Percentiles rank a stretch among this genome's conserved stretches.
These are phyloP conservation scores for Nicotiana tabacum DNA, from an alignment of 257 asterid genomes.

Conservation along the genomic window DNA sequence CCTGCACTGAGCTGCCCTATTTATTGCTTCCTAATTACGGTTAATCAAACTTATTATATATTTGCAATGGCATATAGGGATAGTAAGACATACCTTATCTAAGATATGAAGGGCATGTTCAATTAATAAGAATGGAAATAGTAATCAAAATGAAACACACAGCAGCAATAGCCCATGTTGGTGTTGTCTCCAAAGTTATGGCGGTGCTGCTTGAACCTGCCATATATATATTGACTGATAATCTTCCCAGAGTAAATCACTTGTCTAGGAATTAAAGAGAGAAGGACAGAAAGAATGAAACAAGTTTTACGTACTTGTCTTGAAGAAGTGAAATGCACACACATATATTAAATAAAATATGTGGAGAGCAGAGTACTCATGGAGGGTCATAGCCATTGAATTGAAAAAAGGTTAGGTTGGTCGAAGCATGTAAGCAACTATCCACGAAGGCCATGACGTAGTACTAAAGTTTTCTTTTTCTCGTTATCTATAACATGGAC, in stretches of 20 bases:
- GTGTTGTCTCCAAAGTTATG: slow-evolving; percentile 38
- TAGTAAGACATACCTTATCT: slow-evolving; percentile 39
- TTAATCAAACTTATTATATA: not conserved
- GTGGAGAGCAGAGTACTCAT: not conserved
- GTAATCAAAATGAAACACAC: slow-evolving; percentile 51
- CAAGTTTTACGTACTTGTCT: not conserved
- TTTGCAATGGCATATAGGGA: not conserved
- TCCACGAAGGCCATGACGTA: slow-evolving; percentile 11
- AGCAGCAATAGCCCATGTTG: slow-evolving; percentile 75
- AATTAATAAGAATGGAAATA: slow-evolving; percentile 37
- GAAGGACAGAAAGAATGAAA: not conserved
- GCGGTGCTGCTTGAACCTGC: slow-evolving; percentile 18
- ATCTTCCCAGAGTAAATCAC: slow-evolving; percentile 1
- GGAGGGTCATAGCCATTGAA: not conserved
- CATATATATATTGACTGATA: not conserved
- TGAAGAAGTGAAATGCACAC: not conserved
- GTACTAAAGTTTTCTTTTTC: not conserved
- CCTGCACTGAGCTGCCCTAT: not conserved
- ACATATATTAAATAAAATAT: not conserved
- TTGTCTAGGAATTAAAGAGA: not conserved
- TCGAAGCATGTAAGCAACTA: not conserved
- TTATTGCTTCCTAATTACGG: not conserved
- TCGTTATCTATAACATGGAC: not conserved
- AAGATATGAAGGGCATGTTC: slow-evolving; percentile 64
- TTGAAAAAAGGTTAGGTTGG: not conserved